These are phyloP conservation scores for Penicillium cataractarum DNA, from an alignment of 495 filamentous ascomycete genomes.

Conservation along the genomic window DNA sequence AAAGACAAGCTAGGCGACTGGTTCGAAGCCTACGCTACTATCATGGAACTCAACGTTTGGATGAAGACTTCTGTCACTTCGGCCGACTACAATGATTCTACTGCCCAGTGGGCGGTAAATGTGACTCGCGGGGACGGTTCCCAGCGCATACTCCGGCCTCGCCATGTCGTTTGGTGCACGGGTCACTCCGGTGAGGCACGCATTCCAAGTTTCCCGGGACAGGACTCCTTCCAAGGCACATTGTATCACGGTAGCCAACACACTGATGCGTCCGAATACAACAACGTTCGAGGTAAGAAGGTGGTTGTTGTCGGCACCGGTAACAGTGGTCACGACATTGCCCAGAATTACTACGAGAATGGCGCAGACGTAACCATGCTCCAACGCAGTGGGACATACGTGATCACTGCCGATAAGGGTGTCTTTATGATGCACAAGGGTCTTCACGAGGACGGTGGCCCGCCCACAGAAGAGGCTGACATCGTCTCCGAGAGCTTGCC, in stretches of 20 bases:
- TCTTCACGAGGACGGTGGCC: constrained; percentile 63
- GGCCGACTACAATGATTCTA: constrained; percentile 55
- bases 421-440: constrained; percentile 59
- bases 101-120: constrained; percentile 61
- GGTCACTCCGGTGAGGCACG: constrained; percentile 54
- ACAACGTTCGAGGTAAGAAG: constrained; percentile 58
- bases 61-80: constrained; percentile 54
- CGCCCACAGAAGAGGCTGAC: constrained; percentile 65
- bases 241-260: constrained; percentile 51
- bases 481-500: constrained; percentile 59
- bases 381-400: constrained; percentile 74
- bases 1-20: constrained; percentile 82
- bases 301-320: constrained; percentile 81
- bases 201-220: constrained; percentile 50
- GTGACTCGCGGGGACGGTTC: constrained; percentile 52
- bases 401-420: constrained; percentile 65
- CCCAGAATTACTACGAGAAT: constrained; percentile 78
- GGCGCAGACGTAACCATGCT: constrained; percentile 77
- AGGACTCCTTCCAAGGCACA: constrained; percentile 50
- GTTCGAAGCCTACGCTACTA: constrained; percentile 72
- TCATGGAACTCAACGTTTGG: constrained; percentile 80
- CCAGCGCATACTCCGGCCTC: constrained; percentile 45
- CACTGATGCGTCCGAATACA: constrained; percentile 37
- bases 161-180: constrained; percentile 53
- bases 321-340: constrained; percentile 84